These are phyloP conservation scores for Noccaea bulbosa DNA, from an alignment of 345 rosid species.

Conservation along the genomic window DNA sequence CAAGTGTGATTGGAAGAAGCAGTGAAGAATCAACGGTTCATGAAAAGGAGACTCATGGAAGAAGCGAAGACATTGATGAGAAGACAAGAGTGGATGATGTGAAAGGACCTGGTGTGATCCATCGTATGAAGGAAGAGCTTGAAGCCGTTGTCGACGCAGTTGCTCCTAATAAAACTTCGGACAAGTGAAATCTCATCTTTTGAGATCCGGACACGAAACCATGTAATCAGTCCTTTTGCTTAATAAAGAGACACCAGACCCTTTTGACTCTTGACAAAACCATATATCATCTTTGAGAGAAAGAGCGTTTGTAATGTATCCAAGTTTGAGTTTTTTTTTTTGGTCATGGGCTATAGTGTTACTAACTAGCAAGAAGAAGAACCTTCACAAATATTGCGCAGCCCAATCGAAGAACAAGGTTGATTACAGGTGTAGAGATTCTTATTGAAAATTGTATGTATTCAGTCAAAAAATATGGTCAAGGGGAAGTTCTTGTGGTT, in stretches of 20 bases:
- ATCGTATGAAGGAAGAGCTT: slow-evolving; percentile 55
- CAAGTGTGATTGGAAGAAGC: slow-evolving; percentile 47
- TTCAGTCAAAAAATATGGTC: too few relatives aligned
- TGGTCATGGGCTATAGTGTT: not conserved
- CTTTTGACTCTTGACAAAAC: not conserved
- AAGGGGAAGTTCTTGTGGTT: too few relatives aligned
- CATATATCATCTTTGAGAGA: not conserved
- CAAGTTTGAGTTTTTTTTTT: slow-evolving; percentile 3
- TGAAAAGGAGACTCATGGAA: slow-evolving; percentile 57
- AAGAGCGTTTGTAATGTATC: not conserved
- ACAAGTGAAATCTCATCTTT: not conserved
- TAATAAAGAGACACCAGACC: too few relatives aligned
- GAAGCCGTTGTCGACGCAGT: slow-evolving; percentile 55
- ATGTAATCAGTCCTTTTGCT: not conserved
- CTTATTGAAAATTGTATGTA: too few relatives aligned
- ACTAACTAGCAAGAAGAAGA: not conserved
- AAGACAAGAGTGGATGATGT: slow-evolving; percentile 50
- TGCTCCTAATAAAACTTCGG: slow-evolving; percentile 43
- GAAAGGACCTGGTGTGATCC: slow-evolving; percentile 58
- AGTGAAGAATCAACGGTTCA: slow-evolving; percentile 50
- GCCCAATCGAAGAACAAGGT: too few relatives aligned
- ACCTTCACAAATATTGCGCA: not conserved
- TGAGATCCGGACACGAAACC: not conserved
- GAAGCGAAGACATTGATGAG: slow-evolving; percentile 57
- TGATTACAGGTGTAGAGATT: not conserved